Percentiles rank a stretch among this genome's conserved stretches.
phyloP scores from a whole-genome alignment of 1,284 basidiomycete species.

The Naganishia liquefaciens region DNA sequence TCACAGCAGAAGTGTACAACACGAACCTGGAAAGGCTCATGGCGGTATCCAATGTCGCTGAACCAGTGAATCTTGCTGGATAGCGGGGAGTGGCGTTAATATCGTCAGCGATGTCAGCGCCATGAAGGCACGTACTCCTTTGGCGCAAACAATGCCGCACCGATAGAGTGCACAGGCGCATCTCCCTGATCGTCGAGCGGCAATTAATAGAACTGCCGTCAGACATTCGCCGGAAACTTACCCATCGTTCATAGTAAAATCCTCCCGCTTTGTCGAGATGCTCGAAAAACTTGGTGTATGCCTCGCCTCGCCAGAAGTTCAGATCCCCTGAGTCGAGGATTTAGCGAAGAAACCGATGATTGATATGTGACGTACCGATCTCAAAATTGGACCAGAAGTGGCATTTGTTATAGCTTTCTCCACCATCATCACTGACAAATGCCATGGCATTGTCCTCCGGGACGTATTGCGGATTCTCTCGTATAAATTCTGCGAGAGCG shows the following conservation, averaged over 20 bases:
- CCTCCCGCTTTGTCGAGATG: constrained; percentile 75
- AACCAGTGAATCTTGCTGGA: constrained; percentile 68
- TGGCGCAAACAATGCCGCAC: constrained; percentile 68
- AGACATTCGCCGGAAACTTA: constrained; percentile 39
- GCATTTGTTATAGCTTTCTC: constrained; percentile 73
- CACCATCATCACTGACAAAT: constrained; percentile 72
- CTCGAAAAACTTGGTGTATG: constrained; percentile 76
- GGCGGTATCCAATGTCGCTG: constrained; percentile 55
- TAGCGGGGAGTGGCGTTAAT: background rate
- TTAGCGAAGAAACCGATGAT: constrained; percentile 7
- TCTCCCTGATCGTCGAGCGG: constrained; percentile 73
- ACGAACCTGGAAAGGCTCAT: constrained; percentile 50
- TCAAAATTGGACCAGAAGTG: constrained; percentile 59
- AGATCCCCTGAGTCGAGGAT: constrained; percentile 59
- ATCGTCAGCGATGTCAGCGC: background rate
- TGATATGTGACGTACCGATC: background rate
- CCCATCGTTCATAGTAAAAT: constrained; percentile 74
- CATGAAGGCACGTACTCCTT: constrained; percentile 56
- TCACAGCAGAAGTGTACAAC: too few relatives aligned
- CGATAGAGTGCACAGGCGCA: constrained; percentile 82
- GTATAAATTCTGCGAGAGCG: constrained; percentile 64
- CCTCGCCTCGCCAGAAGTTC: constrained; percentile 75
- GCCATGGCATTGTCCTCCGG: constrained; percentile 69
- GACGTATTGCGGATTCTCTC: constrained; percentile 66
- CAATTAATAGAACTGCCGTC: constrained; percentile 12